Evolutionary conservation across 441 rosid genomes (phyloP).

Genomic region (Adansonia grandidieri): DNA sequence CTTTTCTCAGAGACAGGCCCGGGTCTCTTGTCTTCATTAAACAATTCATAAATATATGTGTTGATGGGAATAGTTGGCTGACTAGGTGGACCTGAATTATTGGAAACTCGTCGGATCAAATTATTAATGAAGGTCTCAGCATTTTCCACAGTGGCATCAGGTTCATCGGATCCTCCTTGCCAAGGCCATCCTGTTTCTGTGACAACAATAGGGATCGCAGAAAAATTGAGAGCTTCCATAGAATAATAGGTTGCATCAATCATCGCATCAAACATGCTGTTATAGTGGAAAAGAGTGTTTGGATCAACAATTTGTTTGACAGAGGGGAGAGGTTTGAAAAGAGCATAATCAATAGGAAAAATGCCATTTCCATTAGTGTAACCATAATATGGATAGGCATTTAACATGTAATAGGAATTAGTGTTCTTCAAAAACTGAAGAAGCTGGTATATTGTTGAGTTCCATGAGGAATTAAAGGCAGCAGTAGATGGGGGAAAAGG

Average conservation of each 20-base stretch:
- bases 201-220: constrained; percentile 76
- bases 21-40: constrained; percentile 77
- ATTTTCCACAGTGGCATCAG: constrained; percentile 70
- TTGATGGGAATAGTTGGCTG: constrained; percentile 62
- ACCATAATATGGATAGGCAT: constrained; percentile 91
- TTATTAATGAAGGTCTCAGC: constrained; percentile 73
- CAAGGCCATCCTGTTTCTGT: constrained; percentile 98
- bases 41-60: constrained; percentile 83
- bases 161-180: constrained; percentile 65
- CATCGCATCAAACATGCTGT: constrained; percentile 97
- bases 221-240: constrained; percentile 64
- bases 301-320: constrained; percentile 98
- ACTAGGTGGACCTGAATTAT: constrained; percentile 89
- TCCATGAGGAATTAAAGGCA: constrained; percentile 72
- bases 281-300: constrained; percentile 82
- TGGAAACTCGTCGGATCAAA: constrained; percentile 69
- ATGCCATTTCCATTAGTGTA: constrained; percentile 81
- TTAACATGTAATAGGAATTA: constrained; percentile 76
- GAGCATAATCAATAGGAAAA: constrained; percentile 81
- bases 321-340: constrained; percentile 67
- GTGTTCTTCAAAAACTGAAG: constrained; percentile 94
- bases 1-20: constrained; percentile 77
- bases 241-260: constrained; percentile 94
- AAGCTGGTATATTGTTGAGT: constrained; percentile 70
- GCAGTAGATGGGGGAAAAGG: constrained; percentile 95